These are phyloP conservation scores for Canavalia gladiata DNA, from an alignment of 306 rosid species.

Conservation along the genomic window DNA sequence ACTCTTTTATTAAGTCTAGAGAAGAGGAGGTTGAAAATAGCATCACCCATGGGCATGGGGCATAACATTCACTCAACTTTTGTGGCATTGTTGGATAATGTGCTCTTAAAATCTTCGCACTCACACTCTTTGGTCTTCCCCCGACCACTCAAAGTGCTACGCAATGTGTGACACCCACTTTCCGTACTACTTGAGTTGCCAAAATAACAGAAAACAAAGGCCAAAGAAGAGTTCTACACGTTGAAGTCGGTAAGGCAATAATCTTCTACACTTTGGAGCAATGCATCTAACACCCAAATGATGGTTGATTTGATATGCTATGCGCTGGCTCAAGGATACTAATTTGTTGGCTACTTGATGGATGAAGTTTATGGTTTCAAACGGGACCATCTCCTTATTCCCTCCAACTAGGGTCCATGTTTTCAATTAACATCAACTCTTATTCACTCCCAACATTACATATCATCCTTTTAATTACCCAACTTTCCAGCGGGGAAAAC, in stretches of 20 bases:
- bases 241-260: neutral
- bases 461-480: constrained; percentile 3
- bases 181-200: constrained; percentile 30
- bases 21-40: neutral
- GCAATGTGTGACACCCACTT: constrained; percentile 41
- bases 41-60: constrained; percentile 9
- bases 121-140: constrained; percentile 18
- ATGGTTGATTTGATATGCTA: neutral
- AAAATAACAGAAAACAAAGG: constrained; percentile 16
- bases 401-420: neutral
- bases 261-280: neutral
- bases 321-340: neutral
- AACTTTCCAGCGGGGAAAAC: constrained; percentile 39
- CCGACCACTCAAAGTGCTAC: constrained; percentile 48
- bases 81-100: constrained; percentile 27
- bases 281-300: constrained; percentile 25
- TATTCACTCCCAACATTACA: neutral
- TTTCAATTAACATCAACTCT: neutral
- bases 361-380: constrained; percentile 1
- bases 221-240: constrained; percentile 14
- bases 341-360: neutral
- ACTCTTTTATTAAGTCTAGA: neutral
- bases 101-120: constrained; percentile 42
- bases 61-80: constrained; percentile 33
- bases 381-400: neutral